Evolutionary conservation across 139 green algal species (phyloP).

Genomic region (Closterium sp.): DNA sequence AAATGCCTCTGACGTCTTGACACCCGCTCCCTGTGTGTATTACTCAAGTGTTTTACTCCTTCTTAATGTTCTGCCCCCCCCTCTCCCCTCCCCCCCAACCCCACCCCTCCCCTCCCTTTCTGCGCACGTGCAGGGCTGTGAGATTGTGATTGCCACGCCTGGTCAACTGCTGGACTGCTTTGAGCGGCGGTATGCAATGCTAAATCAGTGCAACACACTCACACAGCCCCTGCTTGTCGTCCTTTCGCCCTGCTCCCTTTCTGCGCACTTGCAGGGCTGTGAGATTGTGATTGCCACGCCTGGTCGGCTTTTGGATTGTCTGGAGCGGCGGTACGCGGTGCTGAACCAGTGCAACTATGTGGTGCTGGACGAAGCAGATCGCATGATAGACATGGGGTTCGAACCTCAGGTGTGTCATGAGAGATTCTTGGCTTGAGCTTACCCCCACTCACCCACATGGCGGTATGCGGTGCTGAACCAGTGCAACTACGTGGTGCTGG

Average conservation of each 20-base stretch:
- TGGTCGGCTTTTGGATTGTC: constrained; percentile 91
- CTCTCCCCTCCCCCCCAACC: too few relatives aligned
- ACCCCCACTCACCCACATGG: too few relatives aligned
- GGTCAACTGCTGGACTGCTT: constrained; percentile 94
- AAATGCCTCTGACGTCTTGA: too few relatives aligned
- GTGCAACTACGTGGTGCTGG: constrained; percentile 99
- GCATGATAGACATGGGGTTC: constrained; percentile 59
- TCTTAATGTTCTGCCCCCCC: too few relatives aligned
- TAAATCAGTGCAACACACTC: constrained; percentile 99
- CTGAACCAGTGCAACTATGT: constrained; percentile 99
- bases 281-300: constrained; percentile 98
- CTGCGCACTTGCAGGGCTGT: constrained; percentile 52
- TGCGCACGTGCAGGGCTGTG: constrained; percentile 63
- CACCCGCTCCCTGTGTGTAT: too few relatives aligned
- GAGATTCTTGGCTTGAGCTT: too few relatives aligned
- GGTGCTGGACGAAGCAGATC: constrained; percentile 93
- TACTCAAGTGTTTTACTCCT: too few relatives aligned
- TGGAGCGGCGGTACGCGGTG: constrained; percentile 86
- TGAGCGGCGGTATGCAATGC: constrained; percentile 82
- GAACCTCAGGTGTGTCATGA: constrained; percentile 76
- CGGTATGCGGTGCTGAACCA: constrained; percentile 97
- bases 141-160: constrained; percentile 97
- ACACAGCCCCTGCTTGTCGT: too few relatives aligned
- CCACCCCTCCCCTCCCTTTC: too few relatives aligned
- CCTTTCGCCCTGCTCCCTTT: too few relatives aligned